These are phyloP conservation scores for Cucumis cinereus DNA, from an alignment of 306 rosid species.

Conservation along the genomic window DNA sequence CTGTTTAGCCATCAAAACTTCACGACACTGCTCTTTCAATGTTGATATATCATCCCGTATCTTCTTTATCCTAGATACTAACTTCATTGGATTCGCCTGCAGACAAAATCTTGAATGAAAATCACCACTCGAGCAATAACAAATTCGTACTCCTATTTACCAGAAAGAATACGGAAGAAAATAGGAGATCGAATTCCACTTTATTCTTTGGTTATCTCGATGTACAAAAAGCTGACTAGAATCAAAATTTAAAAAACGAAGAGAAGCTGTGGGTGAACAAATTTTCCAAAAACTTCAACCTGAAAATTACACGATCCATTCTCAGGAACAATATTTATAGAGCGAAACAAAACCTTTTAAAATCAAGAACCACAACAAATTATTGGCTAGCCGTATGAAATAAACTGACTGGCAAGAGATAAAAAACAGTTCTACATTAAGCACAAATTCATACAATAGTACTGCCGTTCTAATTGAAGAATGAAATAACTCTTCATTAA, in stretches of 20 bases:
- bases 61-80: constrained; percentile 68
- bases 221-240: background rate
- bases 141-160: background rate
- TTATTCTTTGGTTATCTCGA: background rate
- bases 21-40: constrained; percentile 67
- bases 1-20: constrained; percentile 81
- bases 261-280: background rate
- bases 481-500: background rate
- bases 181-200: background rate
- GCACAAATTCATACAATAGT: background rate
- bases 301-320: background rate
- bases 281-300: background rate
- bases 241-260: background rate
- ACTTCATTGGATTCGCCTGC: constrained; percentile 78
- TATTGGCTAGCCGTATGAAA: background rate
- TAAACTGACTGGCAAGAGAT: background rate
- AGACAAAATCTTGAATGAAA: background rate
- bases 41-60: constrained; percentile 50
- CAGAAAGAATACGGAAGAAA: background rate
- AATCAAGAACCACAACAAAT: background rate
- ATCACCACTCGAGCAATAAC: background rate
- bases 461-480: background rate
- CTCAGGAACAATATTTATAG: background rate
- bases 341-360: background rate
- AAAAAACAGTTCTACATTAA: background rate